A percentile compares a stretch with the other conserved stretches of the same genome.
Conservation (phyloP, 2,329 filamentous ascomycete species). For the Clonostachys byssicola region DNA sequence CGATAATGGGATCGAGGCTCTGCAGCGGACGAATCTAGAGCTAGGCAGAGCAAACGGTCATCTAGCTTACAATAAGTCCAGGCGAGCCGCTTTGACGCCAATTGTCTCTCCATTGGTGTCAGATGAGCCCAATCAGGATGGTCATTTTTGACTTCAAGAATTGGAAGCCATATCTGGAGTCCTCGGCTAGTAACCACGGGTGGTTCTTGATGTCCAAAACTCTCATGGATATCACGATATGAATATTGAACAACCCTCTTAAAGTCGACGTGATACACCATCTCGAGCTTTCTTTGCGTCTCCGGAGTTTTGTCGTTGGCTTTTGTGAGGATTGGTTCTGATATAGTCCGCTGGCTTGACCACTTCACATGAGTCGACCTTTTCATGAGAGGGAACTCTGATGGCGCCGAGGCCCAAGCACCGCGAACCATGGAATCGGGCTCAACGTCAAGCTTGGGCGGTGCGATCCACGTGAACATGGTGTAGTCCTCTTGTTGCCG, state of each 20-base stretch:
- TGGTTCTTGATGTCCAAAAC: neutral
- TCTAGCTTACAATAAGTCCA: neutral
- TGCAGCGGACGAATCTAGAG: neutral
- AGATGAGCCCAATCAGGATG: neutral
- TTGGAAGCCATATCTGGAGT: neutral
- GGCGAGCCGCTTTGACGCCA: neutral
- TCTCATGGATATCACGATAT: too few species aligned
- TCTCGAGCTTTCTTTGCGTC: too few species aligned
- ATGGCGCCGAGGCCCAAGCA: neutral
- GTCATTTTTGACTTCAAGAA: neutral
- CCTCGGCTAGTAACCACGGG: neutral
- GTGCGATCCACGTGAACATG: slow-evolving; percentile 12
- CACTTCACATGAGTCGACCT: neutral
- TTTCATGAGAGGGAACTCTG: neutral
- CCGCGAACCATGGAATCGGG: neutral
- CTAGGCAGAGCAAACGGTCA: neutral
- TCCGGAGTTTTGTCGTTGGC: too few species aligned
- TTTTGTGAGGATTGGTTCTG: neutral
- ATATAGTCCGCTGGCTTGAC: neutral
- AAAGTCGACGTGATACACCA: too few species aligned
- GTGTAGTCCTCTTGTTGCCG: slow-evolving; percentile 8
- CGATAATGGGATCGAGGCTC: too few species aligned
- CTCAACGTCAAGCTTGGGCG: neutral
- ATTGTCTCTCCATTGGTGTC: too few species aligned
- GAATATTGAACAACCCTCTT: too few species aligned